Base-by-base conservation (phyloP, 306 rosid genomes). In the Ziziphus jujuba region DNA sequence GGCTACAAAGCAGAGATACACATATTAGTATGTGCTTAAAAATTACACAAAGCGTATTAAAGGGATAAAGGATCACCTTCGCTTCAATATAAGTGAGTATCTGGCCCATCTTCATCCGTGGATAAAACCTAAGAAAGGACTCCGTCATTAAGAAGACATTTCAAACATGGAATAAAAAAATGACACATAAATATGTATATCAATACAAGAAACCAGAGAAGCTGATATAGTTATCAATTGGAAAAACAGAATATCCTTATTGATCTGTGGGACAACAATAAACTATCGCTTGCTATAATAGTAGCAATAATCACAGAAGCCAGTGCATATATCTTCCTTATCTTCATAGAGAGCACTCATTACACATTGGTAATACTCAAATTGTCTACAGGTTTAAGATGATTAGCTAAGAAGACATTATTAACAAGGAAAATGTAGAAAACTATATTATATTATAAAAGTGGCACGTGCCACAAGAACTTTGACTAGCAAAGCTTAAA, bases 121-220 rank as follows among this genome's bases (percentile, higher is more conserved):
- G 99, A 78, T 84, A 88, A 80, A 73, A 95, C 79, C 99, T 95
- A 82, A 44, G 61, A 15, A 66, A 33, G 49, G 59, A 69, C 48
- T 35, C 44, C 33, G 52, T 20, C 35, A 11, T 20, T 20, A 50
- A 3, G 21, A 6, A 61, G 34, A 36, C 56, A 43, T 70, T 57
- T 50, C 5, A 45, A 60, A 28, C n/a, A 7, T 10, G 7, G n/a
- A 36, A 9, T 50, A 50, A 1, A 28, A 28, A 28, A 28, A 28
- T 28, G 4, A 28, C 33, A 28, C 33, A 28, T n/a, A n/a, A n/a
- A n/a, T 28, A 28, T 28, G 33, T 28, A n/a, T 16, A 50, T n/a
- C 17, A 16, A 62, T 13, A 17, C 11, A 43, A 55, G 33, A 21
- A 49, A 54, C 51, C 17, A 54, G 55, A 61, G 47, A 44, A 11